Evolutionary conservation across 2,329 filamentous ascomycete species (phyloP).

Genomic region (Beauveria sp.): DNA sequence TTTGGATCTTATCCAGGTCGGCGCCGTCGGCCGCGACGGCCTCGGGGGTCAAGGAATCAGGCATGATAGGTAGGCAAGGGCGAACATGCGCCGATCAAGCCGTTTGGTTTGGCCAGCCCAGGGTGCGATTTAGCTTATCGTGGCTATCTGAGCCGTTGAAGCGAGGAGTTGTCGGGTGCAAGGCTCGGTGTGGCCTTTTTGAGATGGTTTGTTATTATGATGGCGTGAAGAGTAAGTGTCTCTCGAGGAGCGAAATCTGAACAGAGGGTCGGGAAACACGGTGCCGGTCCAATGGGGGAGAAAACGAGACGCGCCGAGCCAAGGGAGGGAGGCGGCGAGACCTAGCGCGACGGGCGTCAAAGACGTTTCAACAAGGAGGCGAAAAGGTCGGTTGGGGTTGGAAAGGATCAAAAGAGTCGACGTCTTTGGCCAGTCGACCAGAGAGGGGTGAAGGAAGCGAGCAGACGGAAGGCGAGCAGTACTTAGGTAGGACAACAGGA

Average conservation of each 20-base stretch:
- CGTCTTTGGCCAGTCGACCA: neutral
- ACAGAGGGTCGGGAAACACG: neutral
- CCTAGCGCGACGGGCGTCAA: neutral
- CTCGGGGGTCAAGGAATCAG: slow-evolving; percentile 22
- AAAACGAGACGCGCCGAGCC: slow-evolving; percentile 5
- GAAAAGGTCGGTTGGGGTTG: neutral
- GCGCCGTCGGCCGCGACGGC: slow-evolving; percentile 15
- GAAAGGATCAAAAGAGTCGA: neutral
- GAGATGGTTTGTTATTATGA: neutral
- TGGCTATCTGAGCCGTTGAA: neutral
- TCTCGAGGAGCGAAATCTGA: neutral
- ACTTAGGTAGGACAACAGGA: neutral
- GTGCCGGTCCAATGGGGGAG: neutral
- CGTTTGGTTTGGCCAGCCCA: slow-evolving; percentile 9
- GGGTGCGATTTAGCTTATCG: neutral
- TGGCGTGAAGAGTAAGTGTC: neutral
- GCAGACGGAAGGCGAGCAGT: neutral
- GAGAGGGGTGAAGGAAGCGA: slow-evolving; percentile 1
- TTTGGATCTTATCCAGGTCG: slow-evolving; percentile 26
- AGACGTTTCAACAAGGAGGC: neutral
- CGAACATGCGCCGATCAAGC: slow-evolving; percentile 10
- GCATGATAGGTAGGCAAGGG: slow-evolving; percentile 22
- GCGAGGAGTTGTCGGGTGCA: neutral
- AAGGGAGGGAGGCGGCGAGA: slow-evolving; percentile 2
- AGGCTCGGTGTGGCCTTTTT: neutral